Evolutionary conservation across 345 rosid species (phyloP), one percentile per base, ranked within the genome.

Genomic region (Hibiscus mutabilis): DNA sequence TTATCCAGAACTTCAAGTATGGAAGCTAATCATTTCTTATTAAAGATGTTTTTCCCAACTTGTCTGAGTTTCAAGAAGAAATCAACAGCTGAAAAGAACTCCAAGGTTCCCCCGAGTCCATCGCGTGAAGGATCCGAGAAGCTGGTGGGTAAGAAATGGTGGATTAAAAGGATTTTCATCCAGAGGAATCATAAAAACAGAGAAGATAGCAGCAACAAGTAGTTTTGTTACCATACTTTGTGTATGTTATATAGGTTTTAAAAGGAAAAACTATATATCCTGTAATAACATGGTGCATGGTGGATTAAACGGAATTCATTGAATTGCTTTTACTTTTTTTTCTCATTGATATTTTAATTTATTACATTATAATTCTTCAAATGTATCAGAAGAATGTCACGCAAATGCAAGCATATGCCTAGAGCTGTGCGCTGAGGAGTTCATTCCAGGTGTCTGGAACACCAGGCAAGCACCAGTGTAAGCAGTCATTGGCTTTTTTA

Each of bases 391-490:
- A 42, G 13, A 11, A 47, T 47, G n/a, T 51, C 21, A 51, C 19
- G 5, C 7, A 51, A 51, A 51, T 2, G 21, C 56, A 16, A 51
- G 56, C 21, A 51, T 51, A 51, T 51, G 59, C 35, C 69, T 71
- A 77, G 59, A 82, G 31, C 13, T 73, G 82, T 24, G 85, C 83
- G 27, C 52, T 55, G 33, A 85, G 86, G 44, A 83, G 56, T 74
- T 85, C 83, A 42, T 85, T 85, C 88, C 88, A 85, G 15, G 88
- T 69, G 64, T 85, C 86, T 0, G 88, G 86, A 72, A 85, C 76
- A 6, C 89, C 84, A 5, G 88, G 88, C 60, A 85, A 74, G 70
- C 86, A 85, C 86, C 84, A 79, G 58, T 85, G 84, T 79, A 84
- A 40, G 79, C 84, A 82, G 62, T 80, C 79, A 5, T 68, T 69